A percentile compares a stretch with the other conserved stretches of the same genome.
Conservation (phyloP, 2,329 filamentous ascomycete genomes). For the Harringtonia aguacate region DNA sequence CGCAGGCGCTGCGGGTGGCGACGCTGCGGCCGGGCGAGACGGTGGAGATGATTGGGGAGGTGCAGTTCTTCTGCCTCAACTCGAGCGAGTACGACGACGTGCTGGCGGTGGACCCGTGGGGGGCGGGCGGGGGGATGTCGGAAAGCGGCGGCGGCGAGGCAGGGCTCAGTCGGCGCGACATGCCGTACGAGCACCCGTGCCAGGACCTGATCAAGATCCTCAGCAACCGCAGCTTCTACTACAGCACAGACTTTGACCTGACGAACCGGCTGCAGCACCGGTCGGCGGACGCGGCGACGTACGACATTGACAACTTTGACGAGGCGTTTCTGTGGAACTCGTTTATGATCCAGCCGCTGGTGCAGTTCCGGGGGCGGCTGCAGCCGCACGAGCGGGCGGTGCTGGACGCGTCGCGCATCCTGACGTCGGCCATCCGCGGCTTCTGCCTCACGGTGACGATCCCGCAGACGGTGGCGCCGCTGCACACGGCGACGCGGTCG, state of each 20-base stretch:
- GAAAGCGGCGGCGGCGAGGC: conserved; percentile 39
- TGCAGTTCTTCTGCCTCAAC: conserved; percentile 91
- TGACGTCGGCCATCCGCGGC: conserved; percentile 89
- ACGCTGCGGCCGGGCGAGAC: conserved; percentile 80
- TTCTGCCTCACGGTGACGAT: conserved; percentile 84
- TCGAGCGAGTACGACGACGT: conserved; percentile 77
- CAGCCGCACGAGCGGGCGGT: conserved; percentile 62
- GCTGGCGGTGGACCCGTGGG: conserved; percentile 39
- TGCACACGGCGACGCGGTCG: conserved; percentile 51
- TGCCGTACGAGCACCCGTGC: conserved; percentile 75
- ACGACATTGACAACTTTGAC: conserved; percentile 89
- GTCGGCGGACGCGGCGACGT: conserved; percentile 50
- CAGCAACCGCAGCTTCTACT: conserved; percentile 92
- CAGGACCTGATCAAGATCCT: conserved; percentile 83
- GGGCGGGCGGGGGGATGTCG: too few species aligned
- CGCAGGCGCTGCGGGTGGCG: conserved; percentile 65
- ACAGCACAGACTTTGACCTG: conserved; percentile 95
- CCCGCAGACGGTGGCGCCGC: conserved; percentile 62
- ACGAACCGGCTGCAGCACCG: conserved; percentile 89
- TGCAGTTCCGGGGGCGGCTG: conserved; percentile 78
- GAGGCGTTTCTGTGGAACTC: conserved; percentile 95
- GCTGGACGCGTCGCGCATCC: conserved; percentile 75
- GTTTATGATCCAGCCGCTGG: conserved; percentile 91
- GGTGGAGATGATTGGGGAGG: conserved; percentile 73
- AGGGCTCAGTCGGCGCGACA: conserved; percentile 53